Evolutionary conservation across 2,329 filamentous ascomycete genomes (phyloP).

Genomic region (Drechslerella dactyloides): DNA sequence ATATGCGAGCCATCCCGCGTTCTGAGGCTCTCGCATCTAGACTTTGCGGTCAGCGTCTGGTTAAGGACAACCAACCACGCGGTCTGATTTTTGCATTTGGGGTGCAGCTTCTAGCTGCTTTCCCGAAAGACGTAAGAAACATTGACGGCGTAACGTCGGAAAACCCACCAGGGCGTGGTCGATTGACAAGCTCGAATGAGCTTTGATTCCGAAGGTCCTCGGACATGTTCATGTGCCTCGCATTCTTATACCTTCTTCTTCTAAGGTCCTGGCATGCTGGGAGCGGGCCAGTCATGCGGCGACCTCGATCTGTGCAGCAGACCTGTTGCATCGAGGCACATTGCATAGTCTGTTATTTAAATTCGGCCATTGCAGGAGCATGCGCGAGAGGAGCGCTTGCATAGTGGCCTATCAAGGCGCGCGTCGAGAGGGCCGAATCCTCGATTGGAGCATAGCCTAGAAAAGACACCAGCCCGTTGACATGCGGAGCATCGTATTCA

Average conservation of each 20-base stretch:
- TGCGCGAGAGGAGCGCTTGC: not conserved
- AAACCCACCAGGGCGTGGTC: not conserved
- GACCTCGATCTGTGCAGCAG: not conserved
- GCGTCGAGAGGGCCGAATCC: not conserved
- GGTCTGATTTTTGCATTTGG: too few relatives aligned
- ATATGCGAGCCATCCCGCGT: too few relatives aligned
- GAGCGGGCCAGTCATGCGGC: conserved; percentile 1
- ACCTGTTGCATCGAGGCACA: not conserved
- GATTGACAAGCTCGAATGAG: not conserved
- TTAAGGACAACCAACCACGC: too few relatives aligned
- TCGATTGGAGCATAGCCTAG: not conserved
- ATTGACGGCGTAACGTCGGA: not conserved
- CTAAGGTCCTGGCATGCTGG: not conserved
- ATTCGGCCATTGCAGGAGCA: not conserved
- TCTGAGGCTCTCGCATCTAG: too few relatives aligned
- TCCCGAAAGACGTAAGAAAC: not conserved
- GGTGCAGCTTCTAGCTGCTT: not conserved
- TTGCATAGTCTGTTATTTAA: not conserved
- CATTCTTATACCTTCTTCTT: conserved; percentile 3
- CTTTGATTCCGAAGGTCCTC: not conserved
- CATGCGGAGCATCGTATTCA: conserved; percentile 7
- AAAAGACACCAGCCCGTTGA: not conserved
- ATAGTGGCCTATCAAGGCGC: conserved; percentile 1
- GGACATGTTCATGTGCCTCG: not conserved
- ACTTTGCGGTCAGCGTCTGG: too few relatives aligned